phyloP scores from a whole-genome alignment of 805 yeast genomes.

The Pichia cabralensis region DNA sequence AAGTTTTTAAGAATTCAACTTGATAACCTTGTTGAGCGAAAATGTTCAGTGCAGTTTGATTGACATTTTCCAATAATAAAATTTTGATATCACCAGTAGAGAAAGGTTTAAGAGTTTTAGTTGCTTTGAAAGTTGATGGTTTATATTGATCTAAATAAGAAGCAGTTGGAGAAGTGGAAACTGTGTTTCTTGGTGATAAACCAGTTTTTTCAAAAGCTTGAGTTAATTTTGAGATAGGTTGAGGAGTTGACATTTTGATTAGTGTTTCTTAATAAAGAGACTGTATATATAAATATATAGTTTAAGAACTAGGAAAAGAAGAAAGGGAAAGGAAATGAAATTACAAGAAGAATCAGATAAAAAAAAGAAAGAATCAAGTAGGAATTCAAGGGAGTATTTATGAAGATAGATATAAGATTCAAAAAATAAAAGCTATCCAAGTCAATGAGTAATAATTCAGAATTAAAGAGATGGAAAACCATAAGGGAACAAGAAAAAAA shows the following conservation, averaged over 20 bases:
- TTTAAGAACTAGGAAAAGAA: no score
- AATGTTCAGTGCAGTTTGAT: slow-evolving; percentile 81
- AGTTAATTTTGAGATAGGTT: slow-evolving; percentile 49
- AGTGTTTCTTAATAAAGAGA: not conserved
- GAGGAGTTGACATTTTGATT: slow-evolving; percentile 50
- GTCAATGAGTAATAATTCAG: no score
- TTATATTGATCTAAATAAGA: slow-evolving; percentile 53
- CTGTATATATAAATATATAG: not conserved
- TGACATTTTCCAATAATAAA: slow-evolving; percentile 84
- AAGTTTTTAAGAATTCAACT: slow-evolving; percentile 85
- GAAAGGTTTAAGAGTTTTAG: slow-evolving; percentile 83
- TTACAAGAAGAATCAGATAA: no score
- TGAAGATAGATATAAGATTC: no score
- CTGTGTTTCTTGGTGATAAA: slow-evolving; percentile 52
- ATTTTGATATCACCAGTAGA: slow-evolving; percentile 93
- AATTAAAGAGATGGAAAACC: no score
- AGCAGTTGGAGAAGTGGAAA: slow-evolving; percentile 70
- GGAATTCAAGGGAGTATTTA: no score
- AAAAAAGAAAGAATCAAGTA: no score
- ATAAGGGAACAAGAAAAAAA: no score
- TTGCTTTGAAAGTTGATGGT: slow-evolving; percentile 36
- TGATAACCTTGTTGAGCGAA: slow-evolving; percentile 90
- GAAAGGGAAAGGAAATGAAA: no score
- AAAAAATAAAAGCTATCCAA: no score
- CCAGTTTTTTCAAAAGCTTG: slow-evolving; percentile 42